Percentiles rank a stretch among this genome's conserved stretches.
These are phyloP conservation scores for Botrytis porri DNA, from an alignment of 2,329 filamentous ascomycete species.

Conservation along the genomic window DNA sequence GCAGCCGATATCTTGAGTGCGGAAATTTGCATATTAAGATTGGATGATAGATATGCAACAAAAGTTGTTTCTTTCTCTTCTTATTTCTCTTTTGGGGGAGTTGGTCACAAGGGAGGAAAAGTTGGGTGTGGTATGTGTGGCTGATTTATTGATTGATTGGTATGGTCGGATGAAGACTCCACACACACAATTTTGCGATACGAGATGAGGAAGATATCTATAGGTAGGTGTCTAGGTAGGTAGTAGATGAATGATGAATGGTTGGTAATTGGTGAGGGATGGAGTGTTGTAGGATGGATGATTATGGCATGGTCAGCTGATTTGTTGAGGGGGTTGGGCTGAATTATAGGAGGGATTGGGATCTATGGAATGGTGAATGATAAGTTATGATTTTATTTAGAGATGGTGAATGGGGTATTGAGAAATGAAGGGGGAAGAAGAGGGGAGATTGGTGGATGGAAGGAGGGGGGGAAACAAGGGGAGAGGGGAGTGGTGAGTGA, in stretches of 20 bases:
- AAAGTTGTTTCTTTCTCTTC: background rate
- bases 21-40: background rate
- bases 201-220: background rate
- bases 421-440: too few relatives aligned
- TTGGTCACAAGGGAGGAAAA: background rate
- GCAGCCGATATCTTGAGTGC: background rate
- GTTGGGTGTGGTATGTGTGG: background rate
- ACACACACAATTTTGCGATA: background rate
- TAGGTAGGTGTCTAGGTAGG: background rate
- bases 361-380: too few relatives aligned
- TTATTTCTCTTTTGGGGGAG: too few relatives aligned
- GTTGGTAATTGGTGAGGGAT: background rate
- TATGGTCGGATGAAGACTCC: background rate
- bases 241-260: background rate
- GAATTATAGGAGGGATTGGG: background rate
- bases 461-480: too few relatives aligned
- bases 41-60: background rate
- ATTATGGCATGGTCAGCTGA: background rate
- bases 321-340: background rate
- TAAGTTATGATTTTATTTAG: too few relatives aligned
- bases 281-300: background rate
- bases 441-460: too few relatives aligned
- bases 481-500: too few relatives aligned
- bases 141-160: background rate
- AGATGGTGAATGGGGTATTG: too few relatives aligned